Evolutionary conservation across 2,329 filamentous ascomycete species (phyloP).

Genomic region (Fusarium napiforme): DNA sequence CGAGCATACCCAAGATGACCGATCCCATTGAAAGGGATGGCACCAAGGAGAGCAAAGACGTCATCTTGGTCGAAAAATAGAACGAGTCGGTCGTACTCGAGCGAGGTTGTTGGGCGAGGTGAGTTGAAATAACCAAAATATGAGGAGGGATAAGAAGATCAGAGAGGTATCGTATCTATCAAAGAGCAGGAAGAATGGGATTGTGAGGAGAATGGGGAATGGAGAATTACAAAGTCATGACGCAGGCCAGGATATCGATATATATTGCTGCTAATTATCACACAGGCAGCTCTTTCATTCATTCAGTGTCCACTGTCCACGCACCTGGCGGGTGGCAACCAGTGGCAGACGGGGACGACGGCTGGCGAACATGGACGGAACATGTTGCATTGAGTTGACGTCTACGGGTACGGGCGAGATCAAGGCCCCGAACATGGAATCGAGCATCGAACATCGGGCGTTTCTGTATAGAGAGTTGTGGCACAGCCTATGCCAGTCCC

Average conservation of each 20-base stretch:
- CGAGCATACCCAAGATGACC: background rate
- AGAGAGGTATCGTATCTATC: background rate
- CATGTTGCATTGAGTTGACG: slow-evolving; percentile 12
- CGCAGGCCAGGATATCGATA: background rate
- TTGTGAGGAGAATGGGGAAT: background rate
- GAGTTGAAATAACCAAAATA: background rate
- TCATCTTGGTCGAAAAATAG: background rate
- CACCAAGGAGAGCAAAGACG: background rate
- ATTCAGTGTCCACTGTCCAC: slow-evolving; percentile 18
- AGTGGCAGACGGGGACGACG: slow-evolving; percentile 10
- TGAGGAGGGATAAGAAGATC: background rate
- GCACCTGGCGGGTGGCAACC: slow-evolving; percentile 10
- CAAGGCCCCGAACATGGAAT: background rate
- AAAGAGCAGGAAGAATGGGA: background rate
- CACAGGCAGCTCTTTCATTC: background rate
- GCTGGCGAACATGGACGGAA: background rate
- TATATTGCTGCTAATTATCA: background rate
- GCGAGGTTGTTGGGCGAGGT: background rate
- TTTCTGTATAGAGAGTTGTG: slow-evolving; percentile 9
- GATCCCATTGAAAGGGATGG: background rate
- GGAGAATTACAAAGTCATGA: background rate
- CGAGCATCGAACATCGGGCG: background rate
- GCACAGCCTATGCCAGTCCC: slow-evolving; percentile 14
- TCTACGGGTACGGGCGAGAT: background rate
- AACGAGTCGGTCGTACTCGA: background rate